phyloP scores from a whole-genome alignment of 768 basidiomycete species.

The Tricholoma hemisulphureum region DNA sequence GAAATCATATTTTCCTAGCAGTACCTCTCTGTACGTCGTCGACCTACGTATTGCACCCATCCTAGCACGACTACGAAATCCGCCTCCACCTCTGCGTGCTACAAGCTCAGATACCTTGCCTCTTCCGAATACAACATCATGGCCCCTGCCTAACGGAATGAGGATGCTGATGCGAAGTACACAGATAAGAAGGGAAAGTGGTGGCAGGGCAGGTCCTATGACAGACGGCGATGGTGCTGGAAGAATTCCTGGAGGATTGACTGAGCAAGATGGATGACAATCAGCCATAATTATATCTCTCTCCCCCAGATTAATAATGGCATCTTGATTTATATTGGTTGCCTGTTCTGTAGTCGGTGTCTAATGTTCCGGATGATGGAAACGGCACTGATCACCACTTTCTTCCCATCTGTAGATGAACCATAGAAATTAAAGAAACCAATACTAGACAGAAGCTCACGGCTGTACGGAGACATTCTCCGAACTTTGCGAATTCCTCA shows the following conservation, averaged over 20 bases:
- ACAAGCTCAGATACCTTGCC: slow-evolving; percentile 42
- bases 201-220: neutral
- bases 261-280: slow-evolving; percentile 23
- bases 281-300: slow-evolving; percentile 1
- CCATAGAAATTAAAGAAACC: neutral
- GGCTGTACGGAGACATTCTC: slow-evolving; percentile 72
- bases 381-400: slow-evolving; percentile 26
- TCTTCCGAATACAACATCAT: slow-evolving; percentile 59
- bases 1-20: slow-evolving; percentile 23
- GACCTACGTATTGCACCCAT: slow-evolving; percentile 60
- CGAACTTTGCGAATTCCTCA: slow-evolving; percentile 82
- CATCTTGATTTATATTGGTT: slow-evolving; percentile 8
- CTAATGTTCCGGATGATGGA: neutral
- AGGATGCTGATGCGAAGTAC: slow-evolving; percentile 52
- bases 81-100: slow-evolving; percentile 40
- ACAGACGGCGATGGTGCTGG: slow-evolving; percentile 9
- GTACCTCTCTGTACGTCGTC: slow-evolving; percentile 49
- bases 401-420: slow-evolving; percentile 29
- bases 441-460: slow-evolving; percentile 44
- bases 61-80: slow-evolving; percentile 54
- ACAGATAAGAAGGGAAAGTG: slow-evolving; percentile 36
- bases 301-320: neutral
- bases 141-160: slow-evolving; percentile 48
- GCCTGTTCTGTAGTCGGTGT: neutral
- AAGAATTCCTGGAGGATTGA: slow-evolving; percentile 39